These are phyloP conservation scores for Aurinia saxatilis DNA, from an alignment of 345 rosid species.

Conservation along the genomic window DNA sequence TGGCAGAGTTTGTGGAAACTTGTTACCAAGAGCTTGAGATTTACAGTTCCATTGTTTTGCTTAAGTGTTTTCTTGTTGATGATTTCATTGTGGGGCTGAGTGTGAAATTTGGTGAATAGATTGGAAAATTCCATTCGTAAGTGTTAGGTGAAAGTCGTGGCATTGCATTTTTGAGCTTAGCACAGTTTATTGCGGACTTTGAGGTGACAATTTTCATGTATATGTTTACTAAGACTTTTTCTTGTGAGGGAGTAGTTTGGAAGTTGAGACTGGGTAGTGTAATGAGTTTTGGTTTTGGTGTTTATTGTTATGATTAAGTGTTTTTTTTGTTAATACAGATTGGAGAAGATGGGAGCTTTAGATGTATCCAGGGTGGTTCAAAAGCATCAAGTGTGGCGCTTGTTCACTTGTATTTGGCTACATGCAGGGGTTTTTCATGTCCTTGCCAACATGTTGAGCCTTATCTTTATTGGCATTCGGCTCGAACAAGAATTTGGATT, in stretches of 20 bases:
- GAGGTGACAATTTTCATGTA: background rate
- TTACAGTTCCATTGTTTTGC: no score
- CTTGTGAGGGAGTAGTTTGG: background rate
- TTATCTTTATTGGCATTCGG: slow-evolving; percentile 81
- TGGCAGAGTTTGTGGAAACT: no score
- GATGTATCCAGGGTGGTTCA: slow-evolving; percentile 44
- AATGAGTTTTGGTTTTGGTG: background rate
- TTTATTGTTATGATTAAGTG: background rate
- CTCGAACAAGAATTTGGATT: slow-evolving; percentile 97
- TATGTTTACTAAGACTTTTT: background rate
- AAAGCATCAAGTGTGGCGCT: slow-evolving; percentile 68
- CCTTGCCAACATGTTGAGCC: slow-evolving; percentile 90
- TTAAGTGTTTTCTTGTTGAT: no score
- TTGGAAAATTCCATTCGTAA: no score
- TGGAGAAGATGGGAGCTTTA: slow-evolving; percentile 82
- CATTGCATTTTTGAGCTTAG: background rate
- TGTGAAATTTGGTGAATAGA: background rate
- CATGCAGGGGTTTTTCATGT: slow-evolving; percentile 95
- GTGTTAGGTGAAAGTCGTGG: background rate
- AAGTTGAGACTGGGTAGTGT: background rate
- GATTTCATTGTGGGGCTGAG: no score
- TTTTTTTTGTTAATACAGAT: slow-evolving; percentile 39
- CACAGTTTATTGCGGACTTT: background rate
- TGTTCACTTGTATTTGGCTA: slow-evolving; percentile 84
- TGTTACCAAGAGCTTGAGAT: no score